These are phyloP conservation scores for Bruguiera sexangula DNA, from an alignment of 345 rosid genomes.

Conservation along the genomic window DNA sequence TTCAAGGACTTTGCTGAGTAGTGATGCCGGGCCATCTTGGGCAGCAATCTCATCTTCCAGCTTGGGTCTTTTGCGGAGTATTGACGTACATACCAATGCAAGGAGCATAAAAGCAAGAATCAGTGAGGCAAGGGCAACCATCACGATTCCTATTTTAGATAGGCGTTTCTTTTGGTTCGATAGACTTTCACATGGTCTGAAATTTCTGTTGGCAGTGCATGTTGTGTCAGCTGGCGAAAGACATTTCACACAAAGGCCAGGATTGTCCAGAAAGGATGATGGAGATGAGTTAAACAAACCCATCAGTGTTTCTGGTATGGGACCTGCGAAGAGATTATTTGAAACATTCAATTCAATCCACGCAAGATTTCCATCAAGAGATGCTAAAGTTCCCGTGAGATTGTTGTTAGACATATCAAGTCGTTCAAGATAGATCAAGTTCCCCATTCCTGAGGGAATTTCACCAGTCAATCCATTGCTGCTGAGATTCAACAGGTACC, in stretches of 20 bases:
- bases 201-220: constrained; percentile 24
- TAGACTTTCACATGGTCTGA: constrained; percentile 40
- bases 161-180: constrained; percentile 30
- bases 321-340: constrained; percentile 58
- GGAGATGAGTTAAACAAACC: constrained; percentile 34
- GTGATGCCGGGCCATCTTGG: constrained; percentile 46
- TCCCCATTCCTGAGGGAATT: constrained; percentile 47
- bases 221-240: constrained; percentile 21
- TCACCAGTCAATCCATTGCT: constrained; percentile 51
- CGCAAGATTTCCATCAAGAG: constrained; percentile 37
- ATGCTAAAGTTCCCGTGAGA: constrained; percentile 51
- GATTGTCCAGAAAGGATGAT: constrained; percentile 53
- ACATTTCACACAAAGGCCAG: constrained; percentile 55
- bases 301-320: constrained; percentile 49
- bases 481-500: constrained; percentile 59
- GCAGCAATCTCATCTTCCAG: constrained; percentile 36
- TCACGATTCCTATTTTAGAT: constrained; percentile 25
- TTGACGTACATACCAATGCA: constrained; percentile 32
- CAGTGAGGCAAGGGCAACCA: constrained; percentile 43
- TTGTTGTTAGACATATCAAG: constrained; percentile 67
- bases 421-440: constrained; percentile 38
- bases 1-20: constrained; percentile 50
- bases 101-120: constrained; percentile 25
- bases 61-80: constrained; percentile 29
- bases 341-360: constrained; percentile 54